Evolutionary conservation across 176 grass and related monocot species (phyloP).

Genomic region (Juncus inflexus): DNA sequence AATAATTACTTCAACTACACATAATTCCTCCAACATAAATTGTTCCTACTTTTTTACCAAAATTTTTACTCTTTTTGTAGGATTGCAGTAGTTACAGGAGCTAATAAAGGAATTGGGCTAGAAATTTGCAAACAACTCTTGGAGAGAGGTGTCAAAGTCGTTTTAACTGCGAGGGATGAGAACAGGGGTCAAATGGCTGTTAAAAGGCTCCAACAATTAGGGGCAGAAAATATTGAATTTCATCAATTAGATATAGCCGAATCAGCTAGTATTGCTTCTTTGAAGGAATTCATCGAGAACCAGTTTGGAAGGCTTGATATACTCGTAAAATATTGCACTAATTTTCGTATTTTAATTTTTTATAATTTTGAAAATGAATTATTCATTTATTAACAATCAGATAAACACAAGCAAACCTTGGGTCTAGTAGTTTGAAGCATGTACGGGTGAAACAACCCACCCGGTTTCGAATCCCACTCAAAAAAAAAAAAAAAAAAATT

Average conservation of each 20-base stretch:
- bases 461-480: too few species aligned
- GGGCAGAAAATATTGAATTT: constrained; percentile 43
- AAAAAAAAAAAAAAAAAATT: not conserved
- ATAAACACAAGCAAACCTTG: too few species aligned
- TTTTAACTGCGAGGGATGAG: constrained; percentile 67
- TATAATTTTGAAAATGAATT: not conserved
- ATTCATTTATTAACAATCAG: not conserved
- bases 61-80: constrained; percentile 18
- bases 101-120: constrained; percentile 58
- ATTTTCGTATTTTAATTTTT: not conserved
- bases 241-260: constrained; percentile 57
- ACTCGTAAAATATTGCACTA: constrained; percentile 33
- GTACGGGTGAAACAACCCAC: too few species aligned
- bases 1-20: too few species aligned
- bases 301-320: constrained; percentile 67
- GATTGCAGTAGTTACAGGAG: constrained; percentile 65
- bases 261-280: constrained; percentile 25
- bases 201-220: constrained; percentile 31
- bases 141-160: constrained; percentile 33
- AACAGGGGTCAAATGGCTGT: constrained; percentile 36
- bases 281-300: constrained; percentile 30
- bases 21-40: too few species aligned
- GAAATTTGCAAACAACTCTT: constrained; percentile 54
- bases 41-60: not conserved
- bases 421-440: too few species aligned